Base-by-base conservation (phyloP, 163 green algal genomes). In the Chlamydomonas reinhardtii region DNA sequence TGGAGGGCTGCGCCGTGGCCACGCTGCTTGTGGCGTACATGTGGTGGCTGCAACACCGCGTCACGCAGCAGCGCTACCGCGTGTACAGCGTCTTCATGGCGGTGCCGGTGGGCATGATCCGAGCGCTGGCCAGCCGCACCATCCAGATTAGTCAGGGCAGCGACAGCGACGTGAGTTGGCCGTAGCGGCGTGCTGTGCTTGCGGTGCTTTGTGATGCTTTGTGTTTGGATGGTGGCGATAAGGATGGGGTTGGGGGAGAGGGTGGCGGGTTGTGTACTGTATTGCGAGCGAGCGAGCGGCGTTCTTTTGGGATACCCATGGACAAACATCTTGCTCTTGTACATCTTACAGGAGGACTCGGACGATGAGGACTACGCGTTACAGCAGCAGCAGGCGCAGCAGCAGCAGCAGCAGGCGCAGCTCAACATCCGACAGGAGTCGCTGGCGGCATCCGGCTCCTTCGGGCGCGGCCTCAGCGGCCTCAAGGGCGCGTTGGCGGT, bases 31-130 rank as follows among this genome's bases (percentile, higher is more conserved):
- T 86, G 20, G 54, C 29, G 24, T 86, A 86, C 69, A 86, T 86
- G 79, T 86, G 79, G 79, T 86, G 79, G 79, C 69, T 86, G 52
- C 79, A 86, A 56, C 79, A 78, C 54, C 79, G 79, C 22, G 79
- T 86, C 52, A 86, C 79, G 52, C 79, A 86, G 69, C 79, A 86
- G 79, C 54, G 79, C 48, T 86, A 86, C 79, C 25, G 79, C 15
- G 69, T 86, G 54, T 86, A 86, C 79, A 52, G 69, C 68, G 70
- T 86, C 25, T 86, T 86, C 61, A 52, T 86, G 54, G 43, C 70
- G 52, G 79, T 86, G 35, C 79, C 79, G 35, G 69, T 86, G 79
- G 79, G 79, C 52, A 86, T 86, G 79, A 86, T 86, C 68, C 79
- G 79, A 9, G 79, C 79, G 52, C 70, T 86, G 54, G 79, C 79